A percentile compares a stretch with the other conserved stretches of the same genome.
Evolutionary conservation across 805 yeast genomes (phyloP).

Genomic region (Komagataella phaffii): DNA sequence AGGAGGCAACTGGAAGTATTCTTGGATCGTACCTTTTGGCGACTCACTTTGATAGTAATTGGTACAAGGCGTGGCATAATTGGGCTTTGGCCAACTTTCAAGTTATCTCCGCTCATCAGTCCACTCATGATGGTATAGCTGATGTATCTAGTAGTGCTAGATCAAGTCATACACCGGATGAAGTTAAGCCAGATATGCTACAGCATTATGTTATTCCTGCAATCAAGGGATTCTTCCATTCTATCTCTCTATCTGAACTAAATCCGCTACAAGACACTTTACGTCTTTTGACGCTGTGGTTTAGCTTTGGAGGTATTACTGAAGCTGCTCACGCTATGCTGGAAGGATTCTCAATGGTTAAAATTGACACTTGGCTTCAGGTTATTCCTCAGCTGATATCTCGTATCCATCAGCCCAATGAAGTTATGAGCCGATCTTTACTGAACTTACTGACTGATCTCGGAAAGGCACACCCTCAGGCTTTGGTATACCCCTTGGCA

Average conservation of each 20-base stretch:
- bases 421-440: slow-evolving; percentile 66
- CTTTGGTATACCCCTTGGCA: slow-evolving; percentile 85
- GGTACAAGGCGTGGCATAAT: slow-evolving; percentile 99
- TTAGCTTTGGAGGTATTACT: slow-evolving; percentile 85
- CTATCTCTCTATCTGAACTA: slow-evolving; percentile 76
- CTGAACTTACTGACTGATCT: slow-evolving; percentile 72
- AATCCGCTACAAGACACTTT: slow-evolving; percentile 89
- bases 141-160: neutral
- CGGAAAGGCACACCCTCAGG: slow-evolving; percentile 96
- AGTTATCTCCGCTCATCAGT: slow-evolving; percentile 52
- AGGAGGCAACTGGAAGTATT: slow-evolving; percentile 52
- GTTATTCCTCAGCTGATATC: slow-evolving; percentile 94
- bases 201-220: slow-evolving; percentile 92
- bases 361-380: slow-evolving; percentile 88
- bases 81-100: slow-evolving; percentile 99
- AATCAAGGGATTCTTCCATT: slow-evolving; percentile 88
- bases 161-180: slow-evolving; percentile 4
- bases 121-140: slow-evolving; percentile 1
- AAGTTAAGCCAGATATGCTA: slow-evolving; percentile 39
- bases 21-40: slow-evolving; percentile 87
- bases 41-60: slow-evolving; percentile 80
- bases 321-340: slow-evolving; percentile 85
- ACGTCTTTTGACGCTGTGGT: slow-evolving; percentile 86
- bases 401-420: slow-evolving; percentile 91
- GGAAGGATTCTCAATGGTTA: slow-evolving; percentile 83